Conservation (phyloP, 306 rosid genomes). For the Prunus padus region DNA sequence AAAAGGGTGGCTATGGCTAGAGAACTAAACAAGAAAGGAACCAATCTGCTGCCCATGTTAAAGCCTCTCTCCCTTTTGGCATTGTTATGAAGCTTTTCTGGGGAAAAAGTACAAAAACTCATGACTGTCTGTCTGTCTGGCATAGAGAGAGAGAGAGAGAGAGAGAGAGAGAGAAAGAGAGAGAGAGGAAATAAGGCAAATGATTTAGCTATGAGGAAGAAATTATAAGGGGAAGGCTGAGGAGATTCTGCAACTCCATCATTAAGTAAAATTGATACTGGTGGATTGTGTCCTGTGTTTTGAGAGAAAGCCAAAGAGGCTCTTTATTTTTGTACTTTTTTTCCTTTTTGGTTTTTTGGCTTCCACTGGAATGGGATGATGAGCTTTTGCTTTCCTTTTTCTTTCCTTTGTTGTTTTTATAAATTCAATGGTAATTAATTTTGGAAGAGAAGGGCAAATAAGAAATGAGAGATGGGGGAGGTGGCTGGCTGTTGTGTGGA, state of each 20-base stretch:
- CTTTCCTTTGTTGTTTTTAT: not conserved
- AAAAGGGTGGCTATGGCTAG: constrained; percentile 46
- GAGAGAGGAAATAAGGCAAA: not conserved
- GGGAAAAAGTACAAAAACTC: constrained; percentile 33
- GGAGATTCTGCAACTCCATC: constrained; percentile 11
- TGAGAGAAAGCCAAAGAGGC: not conserved
- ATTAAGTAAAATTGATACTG: not conserved
- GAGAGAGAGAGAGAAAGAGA: not conserved
- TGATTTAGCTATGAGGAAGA: constrained; percentile 6
- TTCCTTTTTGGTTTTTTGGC: not conserved
- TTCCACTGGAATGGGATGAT: not conserved
- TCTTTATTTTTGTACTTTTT: not conserved
- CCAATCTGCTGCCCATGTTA: constrained; percentile 21
- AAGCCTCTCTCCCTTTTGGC: constrained; percentile 42
- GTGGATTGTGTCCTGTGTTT: not conserved
- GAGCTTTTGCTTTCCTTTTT: not conserved
- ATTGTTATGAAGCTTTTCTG: constrained; percentile 27
- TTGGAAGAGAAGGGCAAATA: not conserved
- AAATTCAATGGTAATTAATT: not conserved
- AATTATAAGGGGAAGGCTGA: constrained; percentile 3
- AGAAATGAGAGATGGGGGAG: not conserved
- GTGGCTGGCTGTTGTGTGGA: not conserved
- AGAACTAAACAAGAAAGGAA: constrained; percentile 45
- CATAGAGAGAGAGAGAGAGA: constrained; percentile 11
- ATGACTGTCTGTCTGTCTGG: constrained; percentile 28